phyloP scores from a whole-genome alignment of 1,284 basidiomycete species.

The Pseudozyma sp. region DNA sequence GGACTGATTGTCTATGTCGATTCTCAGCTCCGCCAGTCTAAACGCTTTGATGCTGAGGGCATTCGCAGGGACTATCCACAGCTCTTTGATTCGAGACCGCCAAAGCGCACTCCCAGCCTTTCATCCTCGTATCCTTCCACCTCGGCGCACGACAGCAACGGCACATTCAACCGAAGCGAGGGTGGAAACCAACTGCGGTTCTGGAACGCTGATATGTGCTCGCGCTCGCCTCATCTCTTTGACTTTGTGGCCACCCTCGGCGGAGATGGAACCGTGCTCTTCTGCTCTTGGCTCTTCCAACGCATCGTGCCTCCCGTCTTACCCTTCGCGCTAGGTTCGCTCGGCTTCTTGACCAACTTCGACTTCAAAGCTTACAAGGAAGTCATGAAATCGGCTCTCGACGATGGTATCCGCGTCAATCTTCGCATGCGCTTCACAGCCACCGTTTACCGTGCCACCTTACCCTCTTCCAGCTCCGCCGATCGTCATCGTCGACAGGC shows the following conservation, averaged over 20 bases:
- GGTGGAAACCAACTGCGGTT: slow-evolving; percentile 86
- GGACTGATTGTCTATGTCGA: slow-evolving; percentile 81
- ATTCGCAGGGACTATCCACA: slow-evolving; percentile 88
- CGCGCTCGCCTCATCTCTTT: slow-evolving; percentile 88
- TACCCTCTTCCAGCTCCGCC: slow-evolving; percentile 40
- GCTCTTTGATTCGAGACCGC: slow-evolving; percentile 75
- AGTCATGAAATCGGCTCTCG: slow-evolving; percentile 89
- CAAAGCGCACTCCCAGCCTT: slow-evolving; percentile 32
- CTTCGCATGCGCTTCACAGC: slow-evolving; percentile 99
- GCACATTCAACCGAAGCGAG: slow-evolving; percentile 67
- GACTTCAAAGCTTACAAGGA: slow-evolving; percentile 88
- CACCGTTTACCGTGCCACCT: slow-evolving; percentile 79
- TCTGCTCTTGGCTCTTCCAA: slow-evolving; percentile 99
- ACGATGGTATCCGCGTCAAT: slow-evolving; percentile 95
- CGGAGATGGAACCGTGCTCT: slow-evolving; percentile 97
- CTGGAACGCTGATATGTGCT: slow-evolving; percentile 98
- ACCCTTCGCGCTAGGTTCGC: slow-evolving; percentile 95
- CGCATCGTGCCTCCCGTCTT: slow-evolving; percentile 96
- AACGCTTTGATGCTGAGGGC: slow-evolving; percentile 92
- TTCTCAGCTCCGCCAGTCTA: slow-evolving; percentile 87
- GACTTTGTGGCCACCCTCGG: slow-evolving; percentile 97
- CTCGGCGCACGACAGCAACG: slow-evolving; percentile 34
- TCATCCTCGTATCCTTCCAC: slow-evolving; percentile 43
- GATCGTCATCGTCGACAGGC: slow-evolving; percentile 59
- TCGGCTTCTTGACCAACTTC: slow-evolving; percentile 98